Conservation (phyloP, 1,284 basidiomycete genomes). For the Mycosarcoma maydis region DNA sequence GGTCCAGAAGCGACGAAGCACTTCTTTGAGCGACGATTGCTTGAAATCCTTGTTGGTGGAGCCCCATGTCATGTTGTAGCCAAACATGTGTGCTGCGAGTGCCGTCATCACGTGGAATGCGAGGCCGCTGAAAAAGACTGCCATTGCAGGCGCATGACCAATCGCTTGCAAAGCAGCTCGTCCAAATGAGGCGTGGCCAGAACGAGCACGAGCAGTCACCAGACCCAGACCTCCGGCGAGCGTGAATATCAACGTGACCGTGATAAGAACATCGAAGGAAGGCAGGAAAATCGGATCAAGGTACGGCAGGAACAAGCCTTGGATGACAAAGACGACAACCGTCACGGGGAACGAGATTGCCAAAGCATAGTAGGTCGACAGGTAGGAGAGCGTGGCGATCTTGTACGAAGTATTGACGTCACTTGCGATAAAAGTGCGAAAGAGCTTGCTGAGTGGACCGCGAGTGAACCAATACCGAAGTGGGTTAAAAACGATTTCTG, state of each 20-base stretch:
- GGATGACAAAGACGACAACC: slow-evolving; percentile 76
- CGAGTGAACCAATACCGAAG: slow-evolving; percentile 76
- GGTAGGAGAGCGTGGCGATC: slow-evolving; percentile 75
- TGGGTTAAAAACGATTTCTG: slow-evolving; percentile 57
- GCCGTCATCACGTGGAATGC: slow-evolving; percentile 72
- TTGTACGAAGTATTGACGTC: slow-evolving; percentile 75
- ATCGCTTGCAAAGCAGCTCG: slow-evolving; percentile 70
- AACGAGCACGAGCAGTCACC: slow-evolving; percentile 78
- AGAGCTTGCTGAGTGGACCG: slow-evolving; percentile 80
- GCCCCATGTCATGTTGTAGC: slow-evolving; percentile 82
- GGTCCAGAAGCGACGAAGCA: slow-evolving; percentile 75
- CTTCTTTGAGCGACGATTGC: slow-evolving; percentile 3
- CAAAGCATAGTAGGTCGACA: slow-evolving; percentile 82
- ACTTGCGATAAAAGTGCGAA: slow-evolving; percentile 76
- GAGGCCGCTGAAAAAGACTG: slow-evolving; percentile 34
- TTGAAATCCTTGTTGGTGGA: slow-evolving; percentile 45
- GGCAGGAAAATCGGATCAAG: slow-evolving; percentile 73
- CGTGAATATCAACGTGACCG: slow-evolving; percentile 80
- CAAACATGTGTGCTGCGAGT: slow-evolving; percentile 79
- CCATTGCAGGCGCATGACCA: slow-evolving; percentile 76
- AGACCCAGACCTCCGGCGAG: slow-evolving; percentile 77
- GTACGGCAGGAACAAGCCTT: slow-evolving; percentile 75
- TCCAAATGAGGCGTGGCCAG: slow-evolving; percentile 72
- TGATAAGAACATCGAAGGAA: slow-evolving; percentile 78
- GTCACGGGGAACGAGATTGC: slow-evolving; percentile 75